Percentiles rank a stretch among this genome's conserved stretches.
These are phyloP conservation scores for Salvia miltiorrhiza DNA, from an alignment of 257 asterid species.

Conservation along the genomic window DNA sequence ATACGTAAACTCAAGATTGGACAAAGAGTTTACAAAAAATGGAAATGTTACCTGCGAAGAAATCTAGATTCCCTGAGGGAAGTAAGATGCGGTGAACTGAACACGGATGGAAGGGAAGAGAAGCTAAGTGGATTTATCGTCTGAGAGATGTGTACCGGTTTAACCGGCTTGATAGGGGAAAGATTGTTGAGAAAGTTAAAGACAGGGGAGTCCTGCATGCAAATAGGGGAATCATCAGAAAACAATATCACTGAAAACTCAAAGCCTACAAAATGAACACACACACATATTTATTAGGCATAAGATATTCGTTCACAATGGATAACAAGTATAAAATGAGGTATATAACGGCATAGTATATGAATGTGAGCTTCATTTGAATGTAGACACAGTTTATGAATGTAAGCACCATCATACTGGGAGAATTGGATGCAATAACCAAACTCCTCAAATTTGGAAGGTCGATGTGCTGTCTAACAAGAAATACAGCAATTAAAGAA, in stretches of 20 bases:
- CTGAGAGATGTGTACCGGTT: slow-evolving; percentile 57
- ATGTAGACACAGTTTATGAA: not conserved
- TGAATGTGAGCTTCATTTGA: not conserved
- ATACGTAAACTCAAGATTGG: not conserved
- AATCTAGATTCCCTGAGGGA: slow-evolving; percentile 50
- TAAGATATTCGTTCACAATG: not conserved
- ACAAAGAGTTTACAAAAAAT: not conserved
- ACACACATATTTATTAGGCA: not conserved
- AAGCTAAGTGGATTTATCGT: slow-evolving; percentile 59
- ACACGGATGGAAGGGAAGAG: slow-evolving; percentile 62
- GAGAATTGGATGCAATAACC: not conserved
- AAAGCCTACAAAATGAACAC: not conserved
- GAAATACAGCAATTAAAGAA: not conserved
- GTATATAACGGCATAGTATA: not conserved
- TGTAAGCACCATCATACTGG: too few relatives aligned
- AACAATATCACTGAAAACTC: not conserved
- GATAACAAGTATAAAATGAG: not conserved
- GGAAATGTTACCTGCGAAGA: slow-evolving; percentile 55
- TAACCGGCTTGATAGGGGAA: slow-evolving; percentile 76
- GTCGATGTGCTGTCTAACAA: not conserved
- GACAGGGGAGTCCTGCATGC: slow-evolving; percentile 82
- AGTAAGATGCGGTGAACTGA: slow-evolving; percentile 77
- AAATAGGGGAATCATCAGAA: not conserved
- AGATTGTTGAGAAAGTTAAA: slow-evolving; percentile 71
- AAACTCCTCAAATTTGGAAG: not conserved